These are phyloP conservation scores for Paramecium pentaurelia DNA, from an alignment of 73 alveolate species.

Conservation along the genomic window DNA sequence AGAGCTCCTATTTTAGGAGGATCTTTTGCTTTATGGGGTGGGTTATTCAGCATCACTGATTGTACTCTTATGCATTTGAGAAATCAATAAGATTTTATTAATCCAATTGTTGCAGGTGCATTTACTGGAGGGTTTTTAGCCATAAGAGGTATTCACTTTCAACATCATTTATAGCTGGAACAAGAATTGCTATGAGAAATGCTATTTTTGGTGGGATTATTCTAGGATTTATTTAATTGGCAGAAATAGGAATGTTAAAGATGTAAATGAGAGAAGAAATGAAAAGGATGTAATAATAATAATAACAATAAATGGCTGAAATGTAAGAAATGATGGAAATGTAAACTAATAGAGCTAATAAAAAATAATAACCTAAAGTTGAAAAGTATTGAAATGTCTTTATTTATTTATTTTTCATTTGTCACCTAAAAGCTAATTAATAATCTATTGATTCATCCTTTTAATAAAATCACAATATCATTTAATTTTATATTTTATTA, in stretches of 20 bases:
- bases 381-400: not conserved
- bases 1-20: conserved; percentile 88
- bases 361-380: not conserved
- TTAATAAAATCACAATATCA: no score
- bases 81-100: conserved; percentile 70
- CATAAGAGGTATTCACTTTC: conserved; percentile 47
- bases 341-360: not conserved
- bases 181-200: conserved; percentile 67
- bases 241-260: conserved; percentile 53
- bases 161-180: conserved; percentile 50
- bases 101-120: conserved; percentile 73
- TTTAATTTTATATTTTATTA: no score
- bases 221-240: conserved; percentile 69
- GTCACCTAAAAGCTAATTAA: not conserved
- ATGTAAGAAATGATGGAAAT: not conserved
- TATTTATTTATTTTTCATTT: not conserved
- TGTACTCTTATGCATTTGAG: conserved; percentile 69
- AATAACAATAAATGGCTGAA: not conserved
- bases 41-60: conserved; percentile 70
- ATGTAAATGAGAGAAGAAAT: conserved; percentile 18
- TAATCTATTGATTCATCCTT: not conserved
- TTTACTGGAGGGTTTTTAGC: conserved; percentile 82
- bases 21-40: conserved; percentile 87
- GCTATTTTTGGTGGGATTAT: conserved; percentile 80
- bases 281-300: not conserved